Evolutionary conservation across 2,329 filamentous ascomycete species (phyloP), one percentile per base, ranked within the genome.

Genomic region (Colletotrichum aenigma): DNA sequence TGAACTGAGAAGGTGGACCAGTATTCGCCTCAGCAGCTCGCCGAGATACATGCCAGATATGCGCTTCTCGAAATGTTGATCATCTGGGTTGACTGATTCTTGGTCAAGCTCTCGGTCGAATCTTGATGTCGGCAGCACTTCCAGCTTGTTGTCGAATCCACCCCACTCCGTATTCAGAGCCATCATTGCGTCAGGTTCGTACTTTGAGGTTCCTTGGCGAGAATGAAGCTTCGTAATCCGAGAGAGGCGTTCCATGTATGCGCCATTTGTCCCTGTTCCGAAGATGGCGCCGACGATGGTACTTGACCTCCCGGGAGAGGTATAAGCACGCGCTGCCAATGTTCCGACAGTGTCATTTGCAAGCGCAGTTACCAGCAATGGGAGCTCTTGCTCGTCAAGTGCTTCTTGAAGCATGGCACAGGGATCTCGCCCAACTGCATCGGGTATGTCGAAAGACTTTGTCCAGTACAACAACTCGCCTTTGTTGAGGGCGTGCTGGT

Each of bases 131-230:
- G 94, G 94, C n/a, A 96, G 86, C 7, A 94, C 92, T 73, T 88
- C 90, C 56, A 95, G 87, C 26, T 89, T 87, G 83, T 94, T 94
- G 84, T 96, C 94, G 80, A 96, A 96, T 76, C 92, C 94, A 75
- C 94, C 94, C 94, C 94, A 96, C 85, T 96, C 94, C 2, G 93
- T 93, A 83, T 96, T 96, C 81, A 96, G 89, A 76, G 96, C 92
- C 94, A 96, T 95, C 78, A 94, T 88, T 68, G 87, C 80, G 6
- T 18, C 62, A 7, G 70, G 28, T 1, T 21, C 62, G 6, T 71
- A 24, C 2, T 30, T 13, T 0, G 62, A 36, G 55, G 66, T 56
- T 10, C 34, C 64, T 28, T 38, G 16, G 7, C 32, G n/a, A 12
- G 60, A 55, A 24, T 74, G 71, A 6, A 83, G 83, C 84, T 95